Evolutionary conservation across 768 basidiomycete genomes (phyloP).

Genomic region (Boletus fagicola): DNA sequence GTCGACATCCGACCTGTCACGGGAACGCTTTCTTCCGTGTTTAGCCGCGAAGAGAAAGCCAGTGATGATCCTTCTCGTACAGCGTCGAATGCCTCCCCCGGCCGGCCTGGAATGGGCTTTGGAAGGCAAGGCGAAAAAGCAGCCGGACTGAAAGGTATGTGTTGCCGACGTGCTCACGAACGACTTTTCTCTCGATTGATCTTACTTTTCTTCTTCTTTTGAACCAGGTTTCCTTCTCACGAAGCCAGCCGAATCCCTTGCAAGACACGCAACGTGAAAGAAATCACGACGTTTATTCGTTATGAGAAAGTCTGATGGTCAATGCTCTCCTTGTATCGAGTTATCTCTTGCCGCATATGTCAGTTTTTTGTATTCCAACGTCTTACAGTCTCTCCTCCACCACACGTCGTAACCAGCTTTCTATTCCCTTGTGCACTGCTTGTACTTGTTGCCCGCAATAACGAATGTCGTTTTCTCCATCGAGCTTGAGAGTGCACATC

Average conservation of each 20-base stretch:
- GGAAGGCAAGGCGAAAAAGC: slow-evolving; percentile 79
- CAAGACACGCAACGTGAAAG: slow-evolving; percentile 37
- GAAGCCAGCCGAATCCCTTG: slow-evolving; percentile 55
- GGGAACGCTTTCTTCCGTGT: slow-evolving; percentile 10
- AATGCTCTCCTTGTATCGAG: neutral
- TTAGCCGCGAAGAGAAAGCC: slow-evolving; percentile 14
- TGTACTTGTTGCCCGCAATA: neutral
- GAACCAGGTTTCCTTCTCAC: slow-evolving; percentile 52
- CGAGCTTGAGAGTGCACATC: too few species aligned
- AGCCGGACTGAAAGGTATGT: slow-evolving; percentile 60
- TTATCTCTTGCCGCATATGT: neutral
- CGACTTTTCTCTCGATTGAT: neutral
- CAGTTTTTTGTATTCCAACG: neutral
- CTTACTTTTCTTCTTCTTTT: too few species aligned
- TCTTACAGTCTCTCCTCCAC: neutral
- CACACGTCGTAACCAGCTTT: neutral
- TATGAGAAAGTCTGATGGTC: neutral
- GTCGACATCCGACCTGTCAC: slow-evolving; percentile 28
- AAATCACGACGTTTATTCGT: neutral
- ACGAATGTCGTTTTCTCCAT: neutral
- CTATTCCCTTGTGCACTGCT: neutral
- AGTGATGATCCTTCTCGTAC: neutral
- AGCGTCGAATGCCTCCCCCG: slow-evolving; percentile 22
- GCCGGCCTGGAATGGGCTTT: slow-evolving; percentile 63
- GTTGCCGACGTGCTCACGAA: slow-evolving; percentile 7